These are phyloP conservation scores for Globisporangium radiosum DNA, from an alignment of 352 stramenopile species.

Conservation along the genomic window DNA sequence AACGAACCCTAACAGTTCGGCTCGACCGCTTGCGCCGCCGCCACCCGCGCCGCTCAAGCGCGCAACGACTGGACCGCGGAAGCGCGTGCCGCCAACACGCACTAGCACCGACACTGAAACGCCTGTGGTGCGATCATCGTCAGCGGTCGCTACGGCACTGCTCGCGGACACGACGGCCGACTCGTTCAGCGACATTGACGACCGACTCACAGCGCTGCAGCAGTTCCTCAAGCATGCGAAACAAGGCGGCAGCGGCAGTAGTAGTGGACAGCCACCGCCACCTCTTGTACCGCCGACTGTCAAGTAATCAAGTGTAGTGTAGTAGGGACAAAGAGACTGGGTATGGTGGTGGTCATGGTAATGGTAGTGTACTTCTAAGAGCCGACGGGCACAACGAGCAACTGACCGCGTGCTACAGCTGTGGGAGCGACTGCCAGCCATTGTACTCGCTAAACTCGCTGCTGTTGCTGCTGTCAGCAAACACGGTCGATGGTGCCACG, in stretches of 20 bases:
- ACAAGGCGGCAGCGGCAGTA: slow-evolving; percentile 21
- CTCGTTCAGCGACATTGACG: slow-evolving; percentile 83
- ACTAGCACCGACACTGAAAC: background rate
- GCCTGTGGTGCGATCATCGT: too few species aligned
- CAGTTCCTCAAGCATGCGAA: slow-evolving; percentile 81
- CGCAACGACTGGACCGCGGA: background rate
- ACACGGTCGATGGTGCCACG: background rate
- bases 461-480: background rate
- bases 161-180: slow-evolving; percentile 57
- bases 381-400: too few species aligned
- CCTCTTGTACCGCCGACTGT: background rate
- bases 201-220: slow-evolving; percentile 72
- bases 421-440: slow-evolving; percentile 3
- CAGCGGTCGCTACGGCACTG: slow-evolving; percentile 16
- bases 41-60: background rate
- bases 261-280: background rate
- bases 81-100: background rate
- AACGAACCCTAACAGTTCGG: too few species aligned
- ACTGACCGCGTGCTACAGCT: too few species aligned
- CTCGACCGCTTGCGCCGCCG: background rate
- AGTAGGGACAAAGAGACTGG: background rate
- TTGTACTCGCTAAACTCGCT: slow-evolving; percentile 4
- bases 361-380: background rate
- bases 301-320: slow-evolving; percentile 6
- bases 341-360: background rate